These are phyloP conservation scores for Clavaria fumosa DNA, from an alignment of 768 basidiomycete species.

Conservation along the genomic window DNA sequence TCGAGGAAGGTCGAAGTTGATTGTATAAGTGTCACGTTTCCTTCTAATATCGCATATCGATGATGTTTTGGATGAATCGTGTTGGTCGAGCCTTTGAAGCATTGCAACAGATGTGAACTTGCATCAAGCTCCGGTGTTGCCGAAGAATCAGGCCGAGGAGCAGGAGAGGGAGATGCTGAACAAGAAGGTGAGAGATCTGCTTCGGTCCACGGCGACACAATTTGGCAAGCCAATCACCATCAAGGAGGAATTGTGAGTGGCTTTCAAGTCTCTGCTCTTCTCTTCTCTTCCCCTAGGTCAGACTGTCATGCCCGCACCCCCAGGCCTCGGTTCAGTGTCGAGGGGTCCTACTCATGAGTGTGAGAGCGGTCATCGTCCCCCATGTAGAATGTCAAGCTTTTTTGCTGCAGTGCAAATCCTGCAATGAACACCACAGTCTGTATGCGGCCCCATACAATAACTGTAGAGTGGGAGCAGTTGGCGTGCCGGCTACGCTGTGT, in stretches of 20 bases:
- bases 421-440: conserved; percentile 40
- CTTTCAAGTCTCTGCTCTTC: neutral
- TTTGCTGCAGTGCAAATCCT: conserved; percentile 41
- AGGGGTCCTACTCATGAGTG: conserved; percentile 28
- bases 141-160: conserved; percentile 50
- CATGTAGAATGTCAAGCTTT: conserved; percentile 37
- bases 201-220: conserved; percentile 75
- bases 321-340: too few species aligned
- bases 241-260: conserved; percentile 61
- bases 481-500: neutral
- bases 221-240: conserved; percentile 85
- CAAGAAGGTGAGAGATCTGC: conserved; percentile 67
- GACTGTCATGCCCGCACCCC: too few species aligned
- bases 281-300: too few species aligned
- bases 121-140: conserved; percentile 46
- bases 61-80: conserved; percentile 1
- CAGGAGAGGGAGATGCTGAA: conserved; percentile 77
- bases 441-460: neutral
- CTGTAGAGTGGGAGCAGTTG: neutral
- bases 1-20: conserved; percentile 90
- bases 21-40: too few species aligned
- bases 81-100: conserved; percentile 19
- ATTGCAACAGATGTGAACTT: conserved; percentile 85
- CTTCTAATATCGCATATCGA: too few species aligned
- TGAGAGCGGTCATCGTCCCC: conserved; percentile 22